A percentile compares a stretch with the other conserved stretches of the same genome.
phyloP scores from a whole-genome alignment of 2,329 filamentous ascomycete species.

The Alternaria arbusti region DNA sequence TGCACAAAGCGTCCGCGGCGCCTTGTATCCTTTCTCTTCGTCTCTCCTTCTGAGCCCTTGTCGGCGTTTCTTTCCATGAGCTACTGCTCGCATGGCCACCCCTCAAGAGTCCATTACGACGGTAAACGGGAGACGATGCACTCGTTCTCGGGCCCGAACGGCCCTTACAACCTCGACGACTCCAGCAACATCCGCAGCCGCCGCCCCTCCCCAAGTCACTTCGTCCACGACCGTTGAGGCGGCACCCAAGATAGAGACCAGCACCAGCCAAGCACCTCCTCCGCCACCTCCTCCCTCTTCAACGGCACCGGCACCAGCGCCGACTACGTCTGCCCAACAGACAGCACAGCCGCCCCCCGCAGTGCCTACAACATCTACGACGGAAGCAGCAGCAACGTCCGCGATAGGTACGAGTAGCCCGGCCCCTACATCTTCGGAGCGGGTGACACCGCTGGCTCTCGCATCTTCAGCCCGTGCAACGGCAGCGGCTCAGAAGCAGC shows the following conservation, averaged over 20 bases:
- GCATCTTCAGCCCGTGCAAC: conserved; percentile 23
- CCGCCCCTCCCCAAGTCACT: conserved; percentile 27
- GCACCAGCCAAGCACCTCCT: conserved; percentile 20
- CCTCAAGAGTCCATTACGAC: conserved; percentile 46
- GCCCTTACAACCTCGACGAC: conserved; percentile 31
- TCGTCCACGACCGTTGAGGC: conserved; percentile 28
- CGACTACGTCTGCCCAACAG: conserved; percentile 19
- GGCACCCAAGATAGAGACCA: conserved; percentile 31
- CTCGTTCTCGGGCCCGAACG: conserved; percentile 45
- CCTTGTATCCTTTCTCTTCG: conserved; percentile 36
- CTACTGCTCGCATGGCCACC: conserved; percentile 47
- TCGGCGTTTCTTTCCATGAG: conserved; percentile 41
- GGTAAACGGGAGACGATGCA: conserved; percentile 49
- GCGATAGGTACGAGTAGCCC: conserved; percentile 43
- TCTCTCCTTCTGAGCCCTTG: conserved; percentile 38
- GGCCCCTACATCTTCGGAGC: conserved; percentile 35
- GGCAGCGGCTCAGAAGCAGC: neutral
- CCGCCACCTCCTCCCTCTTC: conserved; percentile 23
- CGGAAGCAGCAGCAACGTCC: conserved; percentile 37
- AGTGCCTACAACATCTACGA: conserved; percentile 31
- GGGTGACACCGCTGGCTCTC: conserved; percentile 28
- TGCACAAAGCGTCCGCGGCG: conserved; percentile 44
- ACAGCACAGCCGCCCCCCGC: conserved; percentile 16
- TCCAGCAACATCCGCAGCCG: conserved; percentile 20
- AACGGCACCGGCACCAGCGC: conserved; percentile 18